phyloP scores from a whole-genome alignment of 2,329 filamentous ascomycete genomes.

The Sarocladium kiliense region DNA sequence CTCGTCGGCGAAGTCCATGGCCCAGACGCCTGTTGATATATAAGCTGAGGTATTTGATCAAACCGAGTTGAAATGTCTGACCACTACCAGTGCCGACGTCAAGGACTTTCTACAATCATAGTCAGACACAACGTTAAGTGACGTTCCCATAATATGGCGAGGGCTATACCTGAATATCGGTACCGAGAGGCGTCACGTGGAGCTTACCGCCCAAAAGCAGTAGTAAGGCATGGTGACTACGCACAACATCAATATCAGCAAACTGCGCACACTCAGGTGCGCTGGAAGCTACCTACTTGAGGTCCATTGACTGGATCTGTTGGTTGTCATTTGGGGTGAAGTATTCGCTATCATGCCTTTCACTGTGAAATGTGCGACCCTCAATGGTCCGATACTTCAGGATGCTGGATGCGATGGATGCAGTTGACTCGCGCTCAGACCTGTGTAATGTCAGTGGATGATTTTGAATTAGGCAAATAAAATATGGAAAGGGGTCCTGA shows the following conservation, averaged over 20 bases:
- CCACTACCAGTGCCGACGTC: constrained; percentile 22
- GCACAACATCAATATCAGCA: background rate
- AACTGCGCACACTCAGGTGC: background rate
- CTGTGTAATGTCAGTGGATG: background rate
- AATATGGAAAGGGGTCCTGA: background rate
- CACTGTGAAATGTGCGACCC: constrained; percentile 24
- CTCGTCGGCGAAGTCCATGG: constrained; percentile 13
- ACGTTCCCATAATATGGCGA: too few species aligned
- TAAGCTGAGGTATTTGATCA: background rate
- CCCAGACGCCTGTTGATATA: constrained; percentile 10
- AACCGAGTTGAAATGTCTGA: background rate
- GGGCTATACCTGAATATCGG: constrained; percentile 10
- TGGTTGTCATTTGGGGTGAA: constrained; percentile 20
- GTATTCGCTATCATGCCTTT: constrained; percentile 10
- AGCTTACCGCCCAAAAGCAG: constrained; percentile 10
- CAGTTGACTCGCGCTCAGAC: constrained; percentile 14
- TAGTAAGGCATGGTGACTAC: constrained; percentile 12
- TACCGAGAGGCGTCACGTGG: constrained; percentile 9
- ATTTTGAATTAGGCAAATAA: background rate
- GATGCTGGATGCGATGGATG: constrained; percentile 22
- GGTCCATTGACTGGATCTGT: constrained; percentile 16
- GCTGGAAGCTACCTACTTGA: constrained; percentile 8
- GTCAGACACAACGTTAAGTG: too few species aligned
- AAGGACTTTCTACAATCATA: constrained; percentile 11
- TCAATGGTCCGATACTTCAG: constrained; percentile 23